These are phyloP conservation scores for Hypoxylon sp. DNA, from an alignment of 2,329 filamentous ascomycete genomes.

Conservation along the genomic window DNA sequence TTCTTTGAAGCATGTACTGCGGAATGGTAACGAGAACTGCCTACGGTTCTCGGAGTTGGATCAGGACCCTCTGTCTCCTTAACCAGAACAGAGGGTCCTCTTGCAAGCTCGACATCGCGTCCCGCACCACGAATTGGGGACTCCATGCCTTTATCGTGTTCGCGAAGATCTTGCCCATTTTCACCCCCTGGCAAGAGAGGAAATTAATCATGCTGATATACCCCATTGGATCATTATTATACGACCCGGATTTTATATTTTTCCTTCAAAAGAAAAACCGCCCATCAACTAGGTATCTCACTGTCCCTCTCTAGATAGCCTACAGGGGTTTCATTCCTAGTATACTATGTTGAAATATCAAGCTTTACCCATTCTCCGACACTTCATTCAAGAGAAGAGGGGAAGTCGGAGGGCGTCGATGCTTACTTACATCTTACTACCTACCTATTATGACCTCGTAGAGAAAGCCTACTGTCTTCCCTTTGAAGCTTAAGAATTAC, in stretches of 20 bases:
- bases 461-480: background rate
- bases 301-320: too few relatives aligned
- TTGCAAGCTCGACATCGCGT: background rate
- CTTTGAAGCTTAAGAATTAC: background rate
- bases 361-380: background rate
- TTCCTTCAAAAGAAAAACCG: too few relatives aligned
- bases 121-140: background rate
- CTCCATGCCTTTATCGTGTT: background rate
- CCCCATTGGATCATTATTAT: background rate
- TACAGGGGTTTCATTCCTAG: too few relatives aligned
- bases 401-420: background rate
- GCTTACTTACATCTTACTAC: background rate
- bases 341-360: background rate
- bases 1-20: background rate
- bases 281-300: background rate
- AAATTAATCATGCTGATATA: background rate
- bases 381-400: background rate
- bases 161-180: background rate
- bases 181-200: background rate
- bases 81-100: background rate
- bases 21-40: background rate
- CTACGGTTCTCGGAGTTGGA: background rate
- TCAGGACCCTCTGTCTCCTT: background rate
- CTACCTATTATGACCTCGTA: background rate
- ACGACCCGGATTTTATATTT: background rate